Evolutionary conservation across 2,329 filamentous ascomycete genomes (phyloP), one percentile per base, ranked within the genome.

Genomic region (Nemania diffusa): DNA sequence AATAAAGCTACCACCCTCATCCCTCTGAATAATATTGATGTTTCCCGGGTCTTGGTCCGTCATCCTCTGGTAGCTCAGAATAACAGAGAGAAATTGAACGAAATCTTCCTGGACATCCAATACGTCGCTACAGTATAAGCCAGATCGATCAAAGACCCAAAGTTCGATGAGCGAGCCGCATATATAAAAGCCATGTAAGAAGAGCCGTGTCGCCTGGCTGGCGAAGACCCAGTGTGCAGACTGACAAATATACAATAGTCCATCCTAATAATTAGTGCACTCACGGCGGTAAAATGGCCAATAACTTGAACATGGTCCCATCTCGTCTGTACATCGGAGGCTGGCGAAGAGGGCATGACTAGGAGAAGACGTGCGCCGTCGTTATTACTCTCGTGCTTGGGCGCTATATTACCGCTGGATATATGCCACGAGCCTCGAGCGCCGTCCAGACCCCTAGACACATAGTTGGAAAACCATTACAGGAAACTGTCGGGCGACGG

Each of bases 141-240:
- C 78, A 58, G 78, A 79, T 65, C 79, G 73, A 71, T 80, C 79
- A 72, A 81, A 80, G 46, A 78, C 72, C 77, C 76, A 80, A 46
- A 78, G 63, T 64, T 80, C 78, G 2, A 79, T 67, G 15, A 73
- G 50, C 27, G 75, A 74, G 22, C 74, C 75, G 48, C 74, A 73
- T 53, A 80, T 73, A 64, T 76, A 76, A 59, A 81, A 79, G 62
- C 76, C 79, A 67, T 79, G 77, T 46, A 81, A 65, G 67, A 80
- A 81, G 53, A 75, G 72, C n/a, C 77, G 76, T 11, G 74, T 76
- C 20, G 76, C 74, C 65, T 80, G 76, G 61, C 61, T 73, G 26
- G 62, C 60, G 48, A 80, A 80, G 27, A 80, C 72, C 57, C 67
- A 22, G 8, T 69, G 22, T 55, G 73, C 72, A 15, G 66, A 69